phyloP scores from a whole-genome alignment of 495 filamentous ascomycete genomes.

The Gamarada debralockiae region DNA sequence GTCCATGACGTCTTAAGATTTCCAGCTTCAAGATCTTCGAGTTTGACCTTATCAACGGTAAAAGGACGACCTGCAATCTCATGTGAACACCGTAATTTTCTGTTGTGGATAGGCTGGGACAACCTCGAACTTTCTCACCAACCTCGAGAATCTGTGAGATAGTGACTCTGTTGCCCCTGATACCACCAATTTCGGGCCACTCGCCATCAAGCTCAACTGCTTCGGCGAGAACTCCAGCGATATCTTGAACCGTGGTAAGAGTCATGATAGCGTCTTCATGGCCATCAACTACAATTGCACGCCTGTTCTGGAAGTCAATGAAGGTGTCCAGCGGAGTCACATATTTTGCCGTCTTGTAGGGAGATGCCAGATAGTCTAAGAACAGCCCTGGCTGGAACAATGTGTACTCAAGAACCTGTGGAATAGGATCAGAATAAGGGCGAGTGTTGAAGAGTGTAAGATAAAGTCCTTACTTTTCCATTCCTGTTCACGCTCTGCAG shows the following conservation, averaged over 20 bases:
- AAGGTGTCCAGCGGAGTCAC: conserved; percentile 35
- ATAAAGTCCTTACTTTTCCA: conserved; percentile 33
- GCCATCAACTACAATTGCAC: conserved; percentile 45
- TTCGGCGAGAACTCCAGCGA: conserved; percentile 39
- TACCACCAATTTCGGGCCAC: conserved; percentile 54
- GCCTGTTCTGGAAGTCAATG: conserved; percentile 45
- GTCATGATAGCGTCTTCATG: conserved; percentile 37
- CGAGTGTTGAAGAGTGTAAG: not conserved
- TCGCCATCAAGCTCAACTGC: conserved; percentile 49
- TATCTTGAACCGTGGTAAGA: conserved; percentile 42
- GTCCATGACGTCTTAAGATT: conserved; percentile 42
- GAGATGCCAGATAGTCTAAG: conserved; percentile 47
- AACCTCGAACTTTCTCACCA: conserved; percentile 48
- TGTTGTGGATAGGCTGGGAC: conserved; percentile 7
- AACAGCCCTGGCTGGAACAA: conserved; percentile 56
- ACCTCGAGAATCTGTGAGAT: conserved; percentile 39
- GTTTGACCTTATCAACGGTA: conserved; percentile 38
- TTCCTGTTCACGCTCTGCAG: conserved; percentile 48
- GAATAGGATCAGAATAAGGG: conserved; percentile 2
- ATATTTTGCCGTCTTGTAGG: conserved; percentile 45
- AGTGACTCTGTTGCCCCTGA: conserved; percentile 41
- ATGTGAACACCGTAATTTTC: not conserved
- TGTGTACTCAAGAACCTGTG: conserved; percentile 53
- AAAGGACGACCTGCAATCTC: conserved; percentile 33
- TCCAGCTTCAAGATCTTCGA: conserved; percentile 41